A percentile compares a stretch with the other conserved stretches of the same genome.
Conservation (phyloP, 306 rosid species). For the Betula pendula region DNA sequence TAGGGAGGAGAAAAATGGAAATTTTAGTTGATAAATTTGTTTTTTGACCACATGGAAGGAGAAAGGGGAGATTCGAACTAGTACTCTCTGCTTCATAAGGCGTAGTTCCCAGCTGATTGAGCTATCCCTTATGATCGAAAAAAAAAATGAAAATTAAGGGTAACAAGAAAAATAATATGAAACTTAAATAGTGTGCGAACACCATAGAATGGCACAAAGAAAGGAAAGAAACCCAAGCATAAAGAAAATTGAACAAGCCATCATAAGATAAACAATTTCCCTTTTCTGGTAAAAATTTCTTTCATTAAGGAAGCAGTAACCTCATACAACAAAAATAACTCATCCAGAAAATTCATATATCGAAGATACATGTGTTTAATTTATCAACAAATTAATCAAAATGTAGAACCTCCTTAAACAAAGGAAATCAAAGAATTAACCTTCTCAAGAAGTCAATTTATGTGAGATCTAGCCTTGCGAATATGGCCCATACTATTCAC, state of each 20-base stretch:
- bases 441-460: conserved; percentile 32
- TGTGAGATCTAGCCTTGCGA: conserved; percentile 84
- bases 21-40: too few relatives aligned
- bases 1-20: background rate
- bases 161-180: background rate
- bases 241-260: background rate
- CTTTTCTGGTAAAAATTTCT: background rate
- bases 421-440: background rate
- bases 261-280: background rate
- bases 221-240: background rate
- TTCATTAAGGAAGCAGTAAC: background rate
- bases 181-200: background rate
- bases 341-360: background rate
- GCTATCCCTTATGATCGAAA: too few relatives aligned
- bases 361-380: background rate
- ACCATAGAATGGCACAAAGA: background rate
- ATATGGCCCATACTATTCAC: conserved; percentile 94
- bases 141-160: background rate
- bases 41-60: too few relatives aligned
- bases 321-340: background rate
- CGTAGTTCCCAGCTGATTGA: too few relatives aligned
- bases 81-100: too few relatives aligned
- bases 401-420: background rate
- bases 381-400: conserved; percentile 4
- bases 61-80: too few relatives aligned